These are phyloP conservation scores for Senna tora DNA, from an alignment of 306 rosid species.

Conservation along the genomic window DNA sequence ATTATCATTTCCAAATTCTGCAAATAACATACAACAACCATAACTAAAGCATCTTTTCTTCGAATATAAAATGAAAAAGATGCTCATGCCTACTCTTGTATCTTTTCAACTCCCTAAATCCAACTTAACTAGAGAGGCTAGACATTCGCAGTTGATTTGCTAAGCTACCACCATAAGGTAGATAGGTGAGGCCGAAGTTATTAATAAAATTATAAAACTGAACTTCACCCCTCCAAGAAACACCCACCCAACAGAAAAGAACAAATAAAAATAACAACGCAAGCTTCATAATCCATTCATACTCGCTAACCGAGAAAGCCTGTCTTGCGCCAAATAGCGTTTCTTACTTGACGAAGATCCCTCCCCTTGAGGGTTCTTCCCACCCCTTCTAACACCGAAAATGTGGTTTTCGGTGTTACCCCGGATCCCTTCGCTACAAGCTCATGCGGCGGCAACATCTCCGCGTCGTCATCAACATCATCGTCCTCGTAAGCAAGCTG, in stretches of 20 bases:
- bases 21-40: neutral
- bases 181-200: neutral
- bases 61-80: neutral
- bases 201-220: too few species aligned
- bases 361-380: conserved; percentile 71
- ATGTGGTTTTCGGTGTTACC: conserved; percentile 52
- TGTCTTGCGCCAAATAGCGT: conserved; percentile 65
- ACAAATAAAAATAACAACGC: neutral
- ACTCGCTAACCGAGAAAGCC: conserved; percentile 55
- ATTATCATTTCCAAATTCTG: neutral
- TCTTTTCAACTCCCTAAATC: neutral
- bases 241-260: neutral
- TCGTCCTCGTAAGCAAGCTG: conserved; percentile 22
- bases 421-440: conserved; percentile 57
- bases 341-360: conserved; percentile 65
- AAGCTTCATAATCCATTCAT: neutral
- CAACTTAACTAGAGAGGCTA: neutral
- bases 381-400: conserved; percentile 64
- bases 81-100: neutral
- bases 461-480: conserved; percentile 43
- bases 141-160: neutral
- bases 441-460: conserved; percentile 67
- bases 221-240: neutral
- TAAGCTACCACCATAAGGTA: neutral
- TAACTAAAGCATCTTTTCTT: neutral